These are phyloP conservation scores for Wickerhamomyces xylosicus DNA, from an alignment of 805 yeast species.

Conservation along the genomic window DNA sequence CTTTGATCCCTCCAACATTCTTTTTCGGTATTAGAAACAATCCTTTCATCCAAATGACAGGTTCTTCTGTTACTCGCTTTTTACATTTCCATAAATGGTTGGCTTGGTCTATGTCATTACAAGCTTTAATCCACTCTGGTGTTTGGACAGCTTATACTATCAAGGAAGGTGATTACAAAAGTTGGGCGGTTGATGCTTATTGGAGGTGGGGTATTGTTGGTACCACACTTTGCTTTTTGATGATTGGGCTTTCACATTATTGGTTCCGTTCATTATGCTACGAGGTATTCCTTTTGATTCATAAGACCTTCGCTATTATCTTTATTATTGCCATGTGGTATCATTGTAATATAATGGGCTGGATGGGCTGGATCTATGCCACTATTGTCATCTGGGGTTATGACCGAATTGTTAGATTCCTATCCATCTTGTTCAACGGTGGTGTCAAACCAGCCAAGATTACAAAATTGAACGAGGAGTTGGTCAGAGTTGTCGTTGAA, in stretches of 20 bases:
- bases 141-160: constrained; percentile 41
- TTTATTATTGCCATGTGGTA: constrained; percentile 48
- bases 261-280: constrained; percentile 43
- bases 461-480: constrained; percentile 17
- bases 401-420: constrained; percentile 50
- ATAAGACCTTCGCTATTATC: constrained; percentile 42
- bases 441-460: constrained; percentile 38
- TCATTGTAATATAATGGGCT: constrained; percentile 44
- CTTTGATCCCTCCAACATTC: constrained; percentile 45
- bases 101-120: constrained; percentile 39
- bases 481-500: constrained; percentile 30
- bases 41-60: constrained; percentile 49
- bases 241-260: constrained; percentile 38
- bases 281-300: constrained; percentile 50
- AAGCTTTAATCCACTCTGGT: constrained; percentile 44
- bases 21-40: constrained; percentile 70
- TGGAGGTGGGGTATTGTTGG: constrained; percentile 40
- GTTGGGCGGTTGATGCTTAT: constrained; percentile 35
- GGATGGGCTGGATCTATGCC: constrained; percentile 42
- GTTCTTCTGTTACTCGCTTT: constrained; percentile 48
- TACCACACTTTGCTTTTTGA: constrained; percentile 30
- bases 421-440: constrained; percentile 51
- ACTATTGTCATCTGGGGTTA: constrained; percentile 59
- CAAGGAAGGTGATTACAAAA: constrained; percentile 29
- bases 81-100: constrained; percentile 57